Conservation (phyloP, 371 early-diverging fungal species). For the Mucor saturninus region DNA sequence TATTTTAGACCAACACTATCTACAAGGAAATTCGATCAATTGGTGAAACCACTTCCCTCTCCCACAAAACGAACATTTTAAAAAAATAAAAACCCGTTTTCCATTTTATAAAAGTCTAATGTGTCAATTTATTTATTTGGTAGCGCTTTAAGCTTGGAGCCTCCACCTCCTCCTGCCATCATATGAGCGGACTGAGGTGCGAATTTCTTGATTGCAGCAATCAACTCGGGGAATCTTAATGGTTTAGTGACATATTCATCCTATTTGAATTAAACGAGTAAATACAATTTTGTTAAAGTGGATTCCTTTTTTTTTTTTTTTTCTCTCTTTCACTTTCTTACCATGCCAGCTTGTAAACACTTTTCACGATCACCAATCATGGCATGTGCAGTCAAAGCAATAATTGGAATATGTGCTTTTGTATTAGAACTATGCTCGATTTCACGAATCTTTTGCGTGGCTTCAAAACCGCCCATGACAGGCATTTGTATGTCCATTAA, state of each 20-base stretch:
- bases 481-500: slow-evolving; percentile 86
- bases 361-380: slow-evolving; percentile 83
- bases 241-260: slow-evolving; percentile 82
- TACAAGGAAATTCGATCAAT: slow-evolving; percentile 1
- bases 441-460: slow-evolving; percentile 74
- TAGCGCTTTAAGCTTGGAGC: slow-evolving; percentile 1
- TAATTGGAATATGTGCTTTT: slow-evolving; percentile 66
- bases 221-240: slow-evolving; percentile 61
- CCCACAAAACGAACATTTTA: background rate
- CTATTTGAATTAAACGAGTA: slow-evolving; percentile 21
- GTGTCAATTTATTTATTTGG: background rate
- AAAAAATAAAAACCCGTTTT: background rate
- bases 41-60: background rate
- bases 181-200: slow-evolving; percentile 35
- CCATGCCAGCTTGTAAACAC: slow-evolving; percentile 78
- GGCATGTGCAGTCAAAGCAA: slow-evolving; percentile 81
- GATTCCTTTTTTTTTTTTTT: background rate
- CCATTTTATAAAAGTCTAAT: background rate
- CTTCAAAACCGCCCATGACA: slow-evolving; percentile 80
- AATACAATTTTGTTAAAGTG: background rate
- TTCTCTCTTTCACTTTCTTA: slow-evolving; percentile 26
- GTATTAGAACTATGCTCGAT: slow-evolving; percentile 56
- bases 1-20: slow-evolving; percentile 5
- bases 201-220: slow-evolving; percentile 69
- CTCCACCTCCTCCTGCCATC: slow-evolving; percentile 6